Percentiles rank a stretch among this genome's conserved stretches.
phyloP scores from a whole-genome alignment of 2,329 filamentous ascomycete genomes.

The Sporothrix globosa region DNA sequence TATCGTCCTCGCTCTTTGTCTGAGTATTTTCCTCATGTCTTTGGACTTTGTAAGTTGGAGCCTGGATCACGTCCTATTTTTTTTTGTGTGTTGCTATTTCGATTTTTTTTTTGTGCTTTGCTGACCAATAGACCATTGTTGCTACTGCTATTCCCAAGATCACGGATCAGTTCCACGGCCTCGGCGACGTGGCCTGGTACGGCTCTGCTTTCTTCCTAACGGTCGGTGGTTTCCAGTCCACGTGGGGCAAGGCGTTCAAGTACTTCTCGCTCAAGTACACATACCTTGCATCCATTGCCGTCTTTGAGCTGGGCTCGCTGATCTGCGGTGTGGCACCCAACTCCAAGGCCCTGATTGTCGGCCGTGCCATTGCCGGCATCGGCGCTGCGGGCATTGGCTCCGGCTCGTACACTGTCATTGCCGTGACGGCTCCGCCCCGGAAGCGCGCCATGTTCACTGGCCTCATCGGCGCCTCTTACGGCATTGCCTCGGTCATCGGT shows the following conservation, averaged over 20 bases:
- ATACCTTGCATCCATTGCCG: constrained; percentile 53
- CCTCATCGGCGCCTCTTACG: constrained; percentile 34
- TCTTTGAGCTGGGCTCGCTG: constrained; percentile 59
- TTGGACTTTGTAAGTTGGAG: constrained; percentile 49
- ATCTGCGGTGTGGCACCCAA: constrained; percentile 56
- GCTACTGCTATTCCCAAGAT: constrained; percentile 61
- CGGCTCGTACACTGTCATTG: constrained; percentile 50
- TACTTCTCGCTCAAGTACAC: constrained; percentile 57
- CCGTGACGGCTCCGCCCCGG: constrained; percentile 39
- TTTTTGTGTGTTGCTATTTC: not conserved
- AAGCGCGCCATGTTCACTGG: constrained; percentile 41
- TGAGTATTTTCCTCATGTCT: constrained; percentile 55
- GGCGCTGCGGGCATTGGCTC: constrained; percentile 49
- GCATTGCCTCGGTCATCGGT: constrained; percentile 42
- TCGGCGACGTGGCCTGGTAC: constrained; percentile 63
- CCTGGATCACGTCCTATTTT: too few species aligned
- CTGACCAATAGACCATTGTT: constrained; percentile 52
- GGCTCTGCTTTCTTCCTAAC: constrained; percentile 59
- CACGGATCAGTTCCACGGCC: constrained; percentile 55
- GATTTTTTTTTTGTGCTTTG: not conserved
- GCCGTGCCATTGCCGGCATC: constrained; percentile 54
- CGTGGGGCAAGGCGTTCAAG: constrained; percentile 54
- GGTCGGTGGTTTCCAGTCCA: constrained; percentile 50
- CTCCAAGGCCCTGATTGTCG: constrained; percentile 55
- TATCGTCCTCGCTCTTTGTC: constrained; percentile 52